Evolutionary conservation across 345 rosid species (phyloP).

Genomic region (Salix koriyanagi): DNA sequence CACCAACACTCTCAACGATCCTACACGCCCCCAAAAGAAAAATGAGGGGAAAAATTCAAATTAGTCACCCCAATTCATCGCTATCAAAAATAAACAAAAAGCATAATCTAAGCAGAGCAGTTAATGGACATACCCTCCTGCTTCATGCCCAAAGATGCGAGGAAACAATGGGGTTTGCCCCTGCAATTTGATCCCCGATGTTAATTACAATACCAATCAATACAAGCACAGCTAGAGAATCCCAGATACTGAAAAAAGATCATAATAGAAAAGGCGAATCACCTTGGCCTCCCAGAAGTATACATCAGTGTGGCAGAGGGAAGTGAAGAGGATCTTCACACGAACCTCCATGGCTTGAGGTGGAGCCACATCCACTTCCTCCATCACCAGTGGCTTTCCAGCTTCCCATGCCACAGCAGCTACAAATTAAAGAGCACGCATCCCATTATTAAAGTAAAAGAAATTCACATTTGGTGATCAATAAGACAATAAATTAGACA

Average conservation of each 20-base stretch:
- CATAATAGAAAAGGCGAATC: neutral
- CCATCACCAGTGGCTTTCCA: constrained; percentile 49
- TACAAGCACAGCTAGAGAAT: neutral
- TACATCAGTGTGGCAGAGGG: constrained; percentile 49
- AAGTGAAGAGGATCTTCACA: constrained; percentile 33
- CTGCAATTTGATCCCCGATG: neutral
- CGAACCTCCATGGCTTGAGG: constrained; percentile 49
- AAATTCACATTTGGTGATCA: too few species aligned
- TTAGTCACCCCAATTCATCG: too few species aligned
- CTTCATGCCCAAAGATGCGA: constrained; percentile 20
- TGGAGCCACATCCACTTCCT: constrained; percentile 52
- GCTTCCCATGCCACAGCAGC: constrained; percentile 61
- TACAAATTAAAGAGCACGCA: constrained; percentile 4
- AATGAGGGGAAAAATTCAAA: neutral
- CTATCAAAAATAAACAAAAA: too few species aligned
- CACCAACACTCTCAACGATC: constrained; percentile 46
- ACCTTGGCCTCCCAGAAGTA: constrained; percentile 58
- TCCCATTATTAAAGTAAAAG: too few species aligned
- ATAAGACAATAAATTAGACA: too few species aligned
- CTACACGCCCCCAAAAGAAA: neutral
- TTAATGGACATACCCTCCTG: constrained; percentile 13
- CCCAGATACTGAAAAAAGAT: neutral
- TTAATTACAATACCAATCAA: neutral
- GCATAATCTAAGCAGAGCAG: neutral
- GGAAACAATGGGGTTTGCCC: constrained; percentile 18